Evolutionary conservation across 2,329 filamentous ascomycete species (phyloP), one percentile per base, ranked within the genome.

Genomic region (Monilinia aucupariae): DNA sequence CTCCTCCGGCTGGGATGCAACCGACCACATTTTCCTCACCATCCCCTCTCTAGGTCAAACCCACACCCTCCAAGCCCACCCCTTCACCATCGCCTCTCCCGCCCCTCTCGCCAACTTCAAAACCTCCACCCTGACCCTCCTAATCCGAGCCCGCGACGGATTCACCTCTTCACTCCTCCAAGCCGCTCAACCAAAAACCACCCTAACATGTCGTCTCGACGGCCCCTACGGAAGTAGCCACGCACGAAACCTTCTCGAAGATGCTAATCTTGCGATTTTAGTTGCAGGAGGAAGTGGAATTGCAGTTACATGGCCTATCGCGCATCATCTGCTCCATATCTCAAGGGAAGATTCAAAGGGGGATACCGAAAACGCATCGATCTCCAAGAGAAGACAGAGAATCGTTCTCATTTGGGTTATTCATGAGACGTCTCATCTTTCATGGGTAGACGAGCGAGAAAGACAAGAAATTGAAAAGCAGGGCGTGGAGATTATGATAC

Each of bases 221-320:
- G 85, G 86, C 0, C 85, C 85, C 0, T 88, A 89, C 68, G 85
- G 85, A 47, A 85, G 82, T 12, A 75, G 77, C 0, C 80, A 83
- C 67, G 81, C 84, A 0, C 75, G 85, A 20, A 74, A 80, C 22
- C 78, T 83, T 70, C 76, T 88, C 2, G 76, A 77, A 9, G 74
- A 76, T 17, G 77, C 79, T 20, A 75, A 80, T 47, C 76, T 79
- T 0, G 78, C 80, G 0, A 72, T 88, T 4, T 71, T 88, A 13
- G 76, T 89, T 10, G 85, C 85, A 1, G 85, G 85, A 3, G 86
- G 86, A 0, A 85, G 82, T 34, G 86, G 85, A 6, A 85, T 88
- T 51, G 85, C 85, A 1, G 85, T 88, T 30, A 80, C 81, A 0
- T 86, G 85, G 69, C 85, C 85, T 0, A 75, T 88, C 2, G 76